Evolutionary conservation across 192 early-diverging fungal species (phyloP), one percentile per base, ranked within the genome.

Genomic region (Phycomyces blakesleeanus): DNA sequence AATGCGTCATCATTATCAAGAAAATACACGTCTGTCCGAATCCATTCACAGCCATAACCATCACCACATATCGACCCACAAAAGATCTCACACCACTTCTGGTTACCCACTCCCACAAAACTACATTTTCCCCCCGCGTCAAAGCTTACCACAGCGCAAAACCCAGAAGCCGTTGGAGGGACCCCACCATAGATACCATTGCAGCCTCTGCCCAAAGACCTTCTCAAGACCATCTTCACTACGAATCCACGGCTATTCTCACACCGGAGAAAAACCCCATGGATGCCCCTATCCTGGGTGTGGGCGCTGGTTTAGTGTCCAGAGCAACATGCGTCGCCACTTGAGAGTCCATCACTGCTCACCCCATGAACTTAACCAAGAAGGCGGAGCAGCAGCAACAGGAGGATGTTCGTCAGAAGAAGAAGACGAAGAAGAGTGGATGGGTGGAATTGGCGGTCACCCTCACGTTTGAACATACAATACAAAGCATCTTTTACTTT

Each of bases 171-270:
- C 50, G 40, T n/a, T 51, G 39, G 21, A 5, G 15, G 34, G 18
- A 0, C 20, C 1, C 1, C 51, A 51, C 22, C 59, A 70, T 38
- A 57, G 76, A 67, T 87, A 84, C 61, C 76, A 76, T 47, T 89
- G 86, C 44, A 58, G 65, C 4, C 68, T 68, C n/a, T 91, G 89
- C 57, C 54, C 59, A 11, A 91, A 89, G 51, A 57, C 59, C 7
- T 91, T 91, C 51, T 77, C 82, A 1, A 81, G 89, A 53, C 89
- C 89, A 1, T 85, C 83, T 25, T 85, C 89, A 1, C 59, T 88
- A 0, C 64, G 78, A 1, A 87, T 86, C 37, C 76, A 77, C 39
- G 73, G 61, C 27, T 66, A 73, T 27, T 70, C 76, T 2, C 76
- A 77, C 53, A 77, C 76, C 0, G 76, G 76, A 12, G 76, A 77